A percentile compares a stretch with the other conserved stretches of the same genome.
These are phyloP conservation scores for Cutaneotrichosporon sp. DNA, from an alignment of 1,284 basidiomycete genomes.

Conservation along the genomic window DNA sequence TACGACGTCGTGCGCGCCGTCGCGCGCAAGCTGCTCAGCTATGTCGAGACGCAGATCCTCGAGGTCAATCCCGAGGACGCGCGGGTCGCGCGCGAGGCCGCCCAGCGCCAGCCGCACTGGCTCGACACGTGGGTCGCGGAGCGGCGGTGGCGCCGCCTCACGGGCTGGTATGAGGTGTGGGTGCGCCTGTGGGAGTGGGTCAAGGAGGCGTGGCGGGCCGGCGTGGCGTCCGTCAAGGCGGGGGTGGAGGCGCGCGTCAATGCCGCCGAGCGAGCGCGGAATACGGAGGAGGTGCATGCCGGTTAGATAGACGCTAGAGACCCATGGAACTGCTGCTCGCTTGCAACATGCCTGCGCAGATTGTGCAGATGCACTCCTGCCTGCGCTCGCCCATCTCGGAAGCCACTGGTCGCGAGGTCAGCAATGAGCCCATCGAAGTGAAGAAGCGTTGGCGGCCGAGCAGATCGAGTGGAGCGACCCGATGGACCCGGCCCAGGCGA, in stretches of 20 bases:
- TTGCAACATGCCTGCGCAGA: too few relatives aligned
- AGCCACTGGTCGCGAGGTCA: too few relatives aligned
- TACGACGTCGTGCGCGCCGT: conserved; percentile 31
- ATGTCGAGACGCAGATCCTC: conserved; percentile 47
- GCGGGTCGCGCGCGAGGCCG: conserved; percentile 10
- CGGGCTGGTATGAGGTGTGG: conserved; percentile 22
- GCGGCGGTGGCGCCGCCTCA: conserved; percentile 17
- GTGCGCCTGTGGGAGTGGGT: conserved; percentile 10
- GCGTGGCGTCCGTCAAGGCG: background rate
- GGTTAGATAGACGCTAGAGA: too few relatives aligned
- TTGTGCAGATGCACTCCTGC: too few relatives aligned
- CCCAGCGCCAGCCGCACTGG: conserved; percentile 16
- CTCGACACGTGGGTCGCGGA: conserved; percentile 18
- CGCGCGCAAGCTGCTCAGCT: conserved; percentile 33
- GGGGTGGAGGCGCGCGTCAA: background rate
- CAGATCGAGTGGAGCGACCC: too few relatives aligned
- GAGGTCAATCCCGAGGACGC: conserved; percentile 43
- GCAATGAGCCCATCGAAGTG: too few relatives aligned
- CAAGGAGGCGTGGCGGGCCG: background rate
- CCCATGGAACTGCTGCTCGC: too few relatives aligned
- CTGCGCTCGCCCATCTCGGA: too few relatives aligned
- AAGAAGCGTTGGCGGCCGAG: too few relatives aligned
- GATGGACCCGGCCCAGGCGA: too few relatives aligned
- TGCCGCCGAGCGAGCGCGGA: background rate
- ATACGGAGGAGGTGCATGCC: too few relatives aligned